phyloP scores from a whole-genome alignment of 306 rosid species.

The Cucumis cinereus region DNA sequence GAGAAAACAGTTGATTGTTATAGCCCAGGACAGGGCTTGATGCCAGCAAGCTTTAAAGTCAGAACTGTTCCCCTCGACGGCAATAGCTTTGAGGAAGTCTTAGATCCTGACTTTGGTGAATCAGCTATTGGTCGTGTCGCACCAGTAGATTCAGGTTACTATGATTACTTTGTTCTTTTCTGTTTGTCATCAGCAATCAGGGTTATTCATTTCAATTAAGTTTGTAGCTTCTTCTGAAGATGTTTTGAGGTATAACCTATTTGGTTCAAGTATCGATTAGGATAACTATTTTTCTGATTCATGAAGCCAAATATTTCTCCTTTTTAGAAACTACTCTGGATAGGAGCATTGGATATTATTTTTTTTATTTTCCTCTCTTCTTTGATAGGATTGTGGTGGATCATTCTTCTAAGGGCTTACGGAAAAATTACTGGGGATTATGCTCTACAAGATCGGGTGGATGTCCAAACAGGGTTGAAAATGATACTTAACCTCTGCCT shows the following conservation, averaged over 20 bases:
- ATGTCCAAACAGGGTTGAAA: constrained; percentile 81
- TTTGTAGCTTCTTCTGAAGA: background rate
- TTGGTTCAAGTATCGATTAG: background rate
- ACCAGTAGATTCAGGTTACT: constrained; percentile 91
- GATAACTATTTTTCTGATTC: background rate
- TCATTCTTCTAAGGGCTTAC: constrained; percentile 73
- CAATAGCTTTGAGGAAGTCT: constrained; percentile 51
- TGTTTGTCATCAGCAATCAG: background rate
- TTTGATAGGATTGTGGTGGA: constrained; percentile 91
- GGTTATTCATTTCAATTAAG: background rate
- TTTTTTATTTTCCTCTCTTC: background rate
- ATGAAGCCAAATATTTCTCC: background rate
- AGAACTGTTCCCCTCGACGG: constrained; percentile 37
- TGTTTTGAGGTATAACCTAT: background rate
- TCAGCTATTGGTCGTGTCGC: constrained; percentile 99
- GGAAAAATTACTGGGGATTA: constrained; percentile 83
- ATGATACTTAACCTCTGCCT: constrained; percentile 88
- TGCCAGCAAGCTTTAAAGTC: constrained; percentile 99
- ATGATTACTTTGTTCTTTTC: background rate
- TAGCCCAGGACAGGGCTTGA: constrained; percentile 96
- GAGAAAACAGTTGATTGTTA: constrained; percentile 96
- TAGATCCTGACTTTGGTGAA: constrained; percentile 98
- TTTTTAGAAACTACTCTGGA: background rate
- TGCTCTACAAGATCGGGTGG: constrained; percentile 75
- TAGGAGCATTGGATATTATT: background rate